Conservation (phyloP, 2,329 filamentous ascomycete species). For the Fusarium odoratissimum region DNA sequence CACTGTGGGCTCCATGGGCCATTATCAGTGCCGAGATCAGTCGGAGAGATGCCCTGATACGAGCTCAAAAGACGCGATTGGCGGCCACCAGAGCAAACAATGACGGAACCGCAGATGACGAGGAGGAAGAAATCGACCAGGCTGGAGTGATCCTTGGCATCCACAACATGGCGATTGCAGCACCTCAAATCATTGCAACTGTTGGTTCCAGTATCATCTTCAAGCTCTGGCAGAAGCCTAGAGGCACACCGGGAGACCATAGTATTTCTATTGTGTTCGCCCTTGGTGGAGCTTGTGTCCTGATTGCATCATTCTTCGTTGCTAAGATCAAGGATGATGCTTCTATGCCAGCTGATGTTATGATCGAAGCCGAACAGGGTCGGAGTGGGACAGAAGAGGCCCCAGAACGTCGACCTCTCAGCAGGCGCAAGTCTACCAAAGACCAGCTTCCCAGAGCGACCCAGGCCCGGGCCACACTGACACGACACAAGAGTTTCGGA, state of each 20-base stretch:
- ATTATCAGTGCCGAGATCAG: slow-evolving; percentile 94
- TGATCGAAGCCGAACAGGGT: slow-evolving; percentile 58
- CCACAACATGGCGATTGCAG: slow-evolving; percentile 93
- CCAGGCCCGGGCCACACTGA: slow-evolving; percentile 59
- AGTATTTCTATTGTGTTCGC: slow-evolving; percentile 89
- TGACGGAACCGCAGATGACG: slow-evolving; percentile 37
- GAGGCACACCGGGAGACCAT: slow-evolving; percentile 84
- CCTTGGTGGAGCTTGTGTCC: slow-evolving; percentile 81
- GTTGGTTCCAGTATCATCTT: slow-evolving; percentile 87
- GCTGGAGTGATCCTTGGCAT: slow-evolving; percentile 93
- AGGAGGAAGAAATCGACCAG: slow-evolving; percentile 73
- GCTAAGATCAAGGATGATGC: slow-evolving; percentile 73
- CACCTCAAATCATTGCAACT: slow-evolving; percentile 91
- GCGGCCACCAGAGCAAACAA: slow-evolving; percentile 24
- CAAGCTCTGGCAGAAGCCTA: slow-evolving; percentile 84
- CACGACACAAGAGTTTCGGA: slow-evolving; percentile 62
- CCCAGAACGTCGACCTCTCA: slow-evolving; percentile 32
- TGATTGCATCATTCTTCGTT: slow-evolving; percentile 81
- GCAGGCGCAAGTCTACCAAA: slow-evolving; percentile 54
- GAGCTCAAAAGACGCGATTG: slow-evolving; percentile 51
- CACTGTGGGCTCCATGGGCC: slow-evolving; percentile 94
- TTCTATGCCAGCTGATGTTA: slow-evolving; percentile 51
- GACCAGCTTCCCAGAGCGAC: slow-evolving; percentile 57
- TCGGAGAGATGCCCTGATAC: slow-evolving; percentile 74
- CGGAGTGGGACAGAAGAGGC: slow-evolving; percentile 50